Conservation (phyloP, 306 rosid genomes). For the Corylus americana region DNA sequence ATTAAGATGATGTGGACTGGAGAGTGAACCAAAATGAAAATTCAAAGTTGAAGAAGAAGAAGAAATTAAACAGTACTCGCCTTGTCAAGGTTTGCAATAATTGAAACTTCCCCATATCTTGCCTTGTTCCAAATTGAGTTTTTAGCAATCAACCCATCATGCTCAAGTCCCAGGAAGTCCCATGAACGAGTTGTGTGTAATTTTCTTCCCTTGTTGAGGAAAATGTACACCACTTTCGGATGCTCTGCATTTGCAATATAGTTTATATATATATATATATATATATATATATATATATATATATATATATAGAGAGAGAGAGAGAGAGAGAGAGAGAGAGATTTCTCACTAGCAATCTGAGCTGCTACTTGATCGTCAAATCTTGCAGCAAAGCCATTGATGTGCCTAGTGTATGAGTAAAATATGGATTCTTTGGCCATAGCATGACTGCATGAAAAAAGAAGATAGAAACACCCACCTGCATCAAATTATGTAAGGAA, state of each 20-base stretch:
- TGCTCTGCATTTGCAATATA: slow-evolving; percentile 42
- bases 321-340: not conserved
- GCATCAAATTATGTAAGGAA: too few relatives aligned
- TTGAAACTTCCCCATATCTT: slow-evolving; percentile 73
- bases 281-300: too few relatives aligned
- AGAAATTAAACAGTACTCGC: too few relatives aligned
- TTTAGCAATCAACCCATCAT: slow-evolving; percentile 43
- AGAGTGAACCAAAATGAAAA: not conserved
- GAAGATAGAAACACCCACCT: too few relatives aligned
- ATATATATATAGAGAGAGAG: too few relatives aligned
- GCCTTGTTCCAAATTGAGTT: slow-evolving; percentile 76
- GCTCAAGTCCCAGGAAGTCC: slow-evolving; percentile 74
- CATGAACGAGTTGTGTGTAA: slow-evolving; percentile 88
- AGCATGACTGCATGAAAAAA: slow-evolving; percentile 34
- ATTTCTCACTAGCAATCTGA: slow-evolving; percentile 54
- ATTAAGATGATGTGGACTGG: not conserved
- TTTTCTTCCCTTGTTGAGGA: slow-evolving; percentile 68
- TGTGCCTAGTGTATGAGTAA: slow-evolving; percentile 86
- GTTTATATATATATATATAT: too few relatives aligned
- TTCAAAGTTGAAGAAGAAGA: not conserved
- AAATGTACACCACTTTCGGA: slow-evolving; percentile 71
- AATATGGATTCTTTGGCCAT: slow-evolving; percentile 60
- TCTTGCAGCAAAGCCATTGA: slow-evolving; percentile 91
- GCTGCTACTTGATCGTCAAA: slow-evolving; percentile 72
- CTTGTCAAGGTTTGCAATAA: slow-evolving; percentile 70